A percentile compares a stretch with the other conserved stretches of the same genome.
Evolutionary conservation across 257 asterid genomes (phyloP).

Genomic region (Solanum peruvianum): DNA sequence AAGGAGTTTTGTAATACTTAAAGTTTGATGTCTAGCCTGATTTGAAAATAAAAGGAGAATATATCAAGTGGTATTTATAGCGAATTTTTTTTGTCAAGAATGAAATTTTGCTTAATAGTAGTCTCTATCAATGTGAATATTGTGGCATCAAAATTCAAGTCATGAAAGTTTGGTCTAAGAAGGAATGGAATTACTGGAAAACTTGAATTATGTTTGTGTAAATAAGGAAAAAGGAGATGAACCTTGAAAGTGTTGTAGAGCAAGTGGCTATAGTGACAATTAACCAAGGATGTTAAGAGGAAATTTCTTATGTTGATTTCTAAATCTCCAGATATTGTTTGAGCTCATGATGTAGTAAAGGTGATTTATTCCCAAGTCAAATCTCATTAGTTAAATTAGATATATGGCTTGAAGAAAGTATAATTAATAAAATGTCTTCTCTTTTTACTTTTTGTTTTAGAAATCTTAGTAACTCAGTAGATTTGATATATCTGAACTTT

Average conservation of each 20-base stretch:
- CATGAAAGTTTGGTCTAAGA: not conserved
- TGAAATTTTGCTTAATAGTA: not conserved
- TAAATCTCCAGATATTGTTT: not conserved
- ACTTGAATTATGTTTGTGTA: not conserved
- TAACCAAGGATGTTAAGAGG: not conserved
- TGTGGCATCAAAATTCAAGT: not conserved
- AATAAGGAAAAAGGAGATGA: not conserved
- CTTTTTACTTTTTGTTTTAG: not conserved
- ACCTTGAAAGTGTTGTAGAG: not conserved
- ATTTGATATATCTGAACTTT: not conserved
- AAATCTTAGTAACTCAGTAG: no score
- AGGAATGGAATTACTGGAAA: not conserved
- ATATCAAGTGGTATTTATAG: not conserved
- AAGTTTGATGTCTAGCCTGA: not conserved
- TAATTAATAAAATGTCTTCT: not conserved
- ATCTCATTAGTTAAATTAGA: not conserved
- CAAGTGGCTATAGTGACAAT: not conserved
- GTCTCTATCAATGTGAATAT: not conserved
- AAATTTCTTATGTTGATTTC: not conserved
- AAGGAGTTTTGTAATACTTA: not conserved
- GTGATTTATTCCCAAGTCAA: not conserved
- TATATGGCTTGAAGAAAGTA: not conserved
- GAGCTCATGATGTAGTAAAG: not conserved
- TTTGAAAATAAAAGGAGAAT: not conserved
- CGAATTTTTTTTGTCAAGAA: not conserved